Evolutionary conservation across 148 eudicot species (phyloP).

Genomic region (Limonium bicolor): DNA sequence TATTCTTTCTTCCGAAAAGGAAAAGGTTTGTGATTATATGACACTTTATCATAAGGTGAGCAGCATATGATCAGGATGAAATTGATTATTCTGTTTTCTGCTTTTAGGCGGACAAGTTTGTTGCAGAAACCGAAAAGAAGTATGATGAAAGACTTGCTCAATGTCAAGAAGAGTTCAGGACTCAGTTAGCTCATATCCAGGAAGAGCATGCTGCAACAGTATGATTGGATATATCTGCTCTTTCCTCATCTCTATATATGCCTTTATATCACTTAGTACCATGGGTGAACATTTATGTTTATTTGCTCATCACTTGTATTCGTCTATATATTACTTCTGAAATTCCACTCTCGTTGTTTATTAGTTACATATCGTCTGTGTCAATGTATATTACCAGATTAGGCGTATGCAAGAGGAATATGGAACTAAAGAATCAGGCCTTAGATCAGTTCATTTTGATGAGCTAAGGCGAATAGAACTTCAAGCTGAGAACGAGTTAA

Average conservation of each 20-base stretch:
- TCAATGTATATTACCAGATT: no score
- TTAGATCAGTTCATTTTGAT: constrained; percentile 47
- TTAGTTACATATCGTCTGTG: no score
- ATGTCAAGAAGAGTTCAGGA: constrained; percentile 53
- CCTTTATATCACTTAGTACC: no score
- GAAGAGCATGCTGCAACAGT: constrained; percentile 75
- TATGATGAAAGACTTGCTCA: constrained; percentile 51
- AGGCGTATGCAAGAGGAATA: constrained; percentile 47
- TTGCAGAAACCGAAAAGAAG: constrained; percentile 50
- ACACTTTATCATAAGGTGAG: constrained; percentile 5
- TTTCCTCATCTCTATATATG: background rate
- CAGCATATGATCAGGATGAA: background rate
- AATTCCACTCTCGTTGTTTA: no score
- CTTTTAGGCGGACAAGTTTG: constrained; percentile 55
- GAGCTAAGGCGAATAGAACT: constrained; percentile 46
- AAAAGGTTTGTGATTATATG: no score
- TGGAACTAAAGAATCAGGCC: constrained; percentile 33
- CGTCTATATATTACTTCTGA: no score
- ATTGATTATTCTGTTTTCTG: constrained; percentile 10
- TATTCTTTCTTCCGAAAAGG: constrained; percentile 57
- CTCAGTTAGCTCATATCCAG: constrained; percentile 33
- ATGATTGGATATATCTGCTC: constrained; percentile 14
- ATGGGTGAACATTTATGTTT: no score
- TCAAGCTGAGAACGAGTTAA: constrained; percentile 64
- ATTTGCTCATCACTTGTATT: no score